These are phyloP conservation scores for Schizosaccharomyces cryophilus DNA, from an alignment of 805 yeast genomes.

Conservation along the genomic window DNA sequence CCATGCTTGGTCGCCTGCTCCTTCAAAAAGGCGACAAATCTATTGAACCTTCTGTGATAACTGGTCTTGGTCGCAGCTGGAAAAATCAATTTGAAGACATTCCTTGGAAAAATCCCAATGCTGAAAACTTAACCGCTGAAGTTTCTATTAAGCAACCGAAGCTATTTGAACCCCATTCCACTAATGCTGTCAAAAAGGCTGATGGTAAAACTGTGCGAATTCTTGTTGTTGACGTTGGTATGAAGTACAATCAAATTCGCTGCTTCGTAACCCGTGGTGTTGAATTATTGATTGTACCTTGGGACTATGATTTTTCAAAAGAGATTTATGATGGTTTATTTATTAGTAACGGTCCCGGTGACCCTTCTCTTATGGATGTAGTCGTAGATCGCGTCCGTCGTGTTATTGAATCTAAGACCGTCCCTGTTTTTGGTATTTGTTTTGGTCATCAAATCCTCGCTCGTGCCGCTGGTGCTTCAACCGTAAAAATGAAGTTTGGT, in stretches of 20 bases:
- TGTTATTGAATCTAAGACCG: conserved; percentile 38
- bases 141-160: conserved; percentile 64
- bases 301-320: conserved; percentile 55
- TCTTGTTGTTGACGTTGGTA: conserved; percentile 87
- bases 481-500: conserved; percentile 85
- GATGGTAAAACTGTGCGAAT: conserved; percentile 62
- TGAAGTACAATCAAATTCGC: conserved; percentile 92
- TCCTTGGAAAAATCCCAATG: conserved; percentile 84
- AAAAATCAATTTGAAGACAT: conserved; percentile 39
- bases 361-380: conserved; percentile 63
- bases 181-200: conserved; percentile 27
- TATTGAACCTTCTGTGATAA: background rate
- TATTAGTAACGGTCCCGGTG: conserved; percentile 97
- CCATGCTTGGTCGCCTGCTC: conserved; percentile 73
- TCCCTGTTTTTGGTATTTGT: conserved; percentile 94
- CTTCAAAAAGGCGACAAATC: conserved; percentile 20
- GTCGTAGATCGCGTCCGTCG: conserved; percentile 35
- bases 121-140: conserved; percentile 68
- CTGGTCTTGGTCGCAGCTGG: conserved; percentile 27
- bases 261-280: conserved; percentile 93
- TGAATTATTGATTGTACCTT: conserved; percentile 84
- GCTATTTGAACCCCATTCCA: conserved; percentile 44
- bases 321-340: conserved; percentile 88
- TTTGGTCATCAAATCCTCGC: conserved; percentile 93
- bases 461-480: conserved; percentile 80